phyloP scores from a whole-genome alignment of 2,329 filamentous ascomycete species.

The Coccinonectria pachysandricola region DNA sequence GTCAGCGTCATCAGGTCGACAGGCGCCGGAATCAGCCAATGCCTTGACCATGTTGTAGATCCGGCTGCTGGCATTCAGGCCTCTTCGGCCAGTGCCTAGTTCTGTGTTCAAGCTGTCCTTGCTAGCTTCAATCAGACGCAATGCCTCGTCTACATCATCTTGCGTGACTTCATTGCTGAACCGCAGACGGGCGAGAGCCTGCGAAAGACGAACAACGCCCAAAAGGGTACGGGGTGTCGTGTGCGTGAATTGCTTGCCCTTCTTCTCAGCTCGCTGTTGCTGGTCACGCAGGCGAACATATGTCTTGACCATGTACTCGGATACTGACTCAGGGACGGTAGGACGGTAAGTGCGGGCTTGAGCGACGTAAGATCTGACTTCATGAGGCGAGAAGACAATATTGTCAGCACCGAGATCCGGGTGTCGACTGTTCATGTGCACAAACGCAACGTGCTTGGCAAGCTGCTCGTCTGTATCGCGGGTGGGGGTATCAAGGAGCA shows the following conservation, averaged over 20 bases:
- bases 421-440: constrained; percentile 94
- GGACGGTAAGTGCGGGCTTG: constrained; percentile 85
- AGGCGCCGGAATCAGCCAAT: constrained; percentile 77
- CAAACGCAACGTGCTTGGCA: constrained; percentile 88
- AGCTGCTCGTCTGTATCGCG: constrained; percentile 87
- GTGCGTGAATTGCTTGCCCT: constrained; percentile 86
- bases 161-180: constrained; percentile 78
- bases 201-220: constrained; percentile 83
- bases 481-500: constrained; percentile 88
- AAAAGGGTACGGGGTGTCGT: constrained; percentile 89
- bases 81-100: constrained; percentile 45
- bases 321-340: constrained; percentile 71
- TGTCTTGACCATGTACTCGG: constrained; percentile 93
- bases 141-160: constrained; percentile 91
- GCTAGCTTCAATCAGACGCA: constrained; percentile 83
- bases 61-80: constrained; percentile 72
- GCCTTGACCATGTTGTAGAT: constrained; percentile 92
- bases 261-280: constrained; percentile 82
- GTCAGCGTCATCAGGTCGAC: constrained; percentile 59
- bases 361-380: constrained; percentile 93
- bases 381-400: constrained; percentile 80
- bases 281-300: constrained; percentile 91
- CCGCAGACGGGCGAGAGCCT: constrained; percentile 83
- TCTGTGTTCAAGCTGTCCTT: constrained; percentile 83
- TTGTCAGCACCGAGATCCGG: constrained; percentile 55